These are phyloP conservation scores for Coniella lustricola DNA, from an alignment of 2,329 filamentous ascomycete genomes.

Conservation along the genomic window DNA sequence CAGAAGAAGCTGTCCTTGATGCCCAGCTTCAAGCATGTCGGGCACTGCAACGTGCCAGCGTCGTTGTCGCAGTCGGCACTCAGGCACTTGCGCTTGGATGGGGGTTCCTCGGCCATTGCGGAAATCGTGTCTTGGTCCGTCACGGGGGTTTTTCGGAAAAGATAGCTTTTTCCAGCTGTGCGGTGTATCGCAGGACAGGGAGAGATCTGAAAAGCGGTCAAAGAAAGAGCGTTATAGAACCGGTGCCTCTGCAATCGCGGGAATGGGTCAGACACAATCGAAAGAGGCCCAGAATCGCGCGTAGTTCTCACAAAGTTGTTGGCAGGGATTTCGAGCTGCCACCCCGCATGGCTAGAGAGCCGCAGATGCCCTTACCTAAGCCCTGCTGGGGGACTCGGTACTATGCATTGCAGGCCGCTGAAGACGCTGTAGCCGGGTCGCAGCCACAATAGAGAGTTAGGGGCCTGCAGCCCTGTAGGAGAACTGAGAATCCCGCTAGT, in stretches of 20 bases:
- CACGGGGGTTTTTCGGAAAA: background rate
- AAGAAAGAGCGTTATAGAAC: background rate
- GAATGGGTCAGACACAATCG: background rate
- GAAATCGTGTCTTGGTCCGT: background rate
- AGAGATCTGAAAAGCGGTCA: no score
- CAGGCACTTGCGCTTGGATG: constrained; percentile 63
- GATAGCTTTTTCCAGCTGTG: no score
- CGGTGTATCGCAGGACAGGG: no score
- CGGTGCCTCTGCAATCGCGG: background rate
- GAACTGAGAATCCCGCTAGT: no score
- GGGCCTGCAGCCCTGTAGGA: no score
- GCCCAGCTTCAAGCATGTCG: constrained; percentile 85
- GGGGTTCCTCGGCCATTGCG: constrained; percentile 42
- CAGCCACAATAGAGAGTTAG: no score
- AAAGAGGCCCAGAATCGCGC: background rate
- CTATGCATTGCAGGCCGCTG: no score
- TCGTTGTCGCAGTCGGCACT: constrained; percentile 82
- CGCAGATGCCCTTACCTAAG: background rate
- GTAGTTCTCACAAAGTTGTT: background rate
- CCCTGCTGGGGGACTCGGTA: background rate
- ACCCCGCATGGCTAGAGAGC: background rate
- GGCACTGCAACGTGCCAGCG: constrained; percentile 81
- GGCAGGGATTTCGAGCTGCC: background rate
- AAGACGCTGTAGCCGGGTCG: no score
- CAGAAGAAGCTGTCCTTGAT: constrained; percentile 92